Percentiles rank a stretch among this genome's conserved stretches.
Evolutionary conservation across 106 monocot genomes (phyloP).

Genomic region (Xerophyta viscosa): DNA sequence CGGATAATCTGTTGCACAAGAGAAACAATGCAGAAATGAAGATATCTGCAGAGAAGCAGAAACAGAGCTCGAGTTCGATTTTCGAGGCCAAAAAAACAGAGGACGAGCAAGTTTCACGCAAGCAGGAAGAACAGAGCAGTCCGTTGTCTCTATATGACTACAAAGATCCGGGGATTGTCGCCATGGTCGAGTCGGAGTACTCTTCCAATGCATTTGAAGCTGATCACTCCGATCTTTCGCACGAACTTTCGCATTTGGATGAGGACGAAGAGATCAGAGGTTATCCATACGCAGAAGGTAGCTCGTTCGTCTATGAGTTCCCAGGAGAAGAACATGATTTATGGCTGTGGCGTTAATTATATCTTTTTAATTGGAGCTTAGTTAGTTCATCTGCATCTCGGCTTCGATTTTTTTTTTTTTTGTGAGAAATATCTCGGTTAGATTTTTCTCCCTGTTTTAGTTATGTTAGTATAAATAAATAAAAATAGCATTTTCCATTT

Average conservation of each 20-base stretch:
- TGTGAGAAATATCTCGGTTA: no score
- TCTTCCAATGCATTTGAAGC: slow-evolving; percentile 1
- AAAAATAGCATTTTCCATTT: no score
- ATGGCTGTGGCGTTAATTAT: background rate
- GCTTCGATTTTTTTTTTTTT: no score
- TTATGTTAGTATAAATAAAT: no score
- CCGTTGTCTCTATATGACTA: background rate
- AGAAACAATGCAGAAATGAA: background rate
- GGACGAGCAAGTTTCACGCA: background rate
- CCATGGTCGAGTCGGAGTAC: background rate
- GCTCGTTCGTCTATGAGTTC: background rate
- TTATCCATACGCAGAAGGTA: background rate
- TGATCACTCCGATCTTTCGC: slow-evolving; percentile 1
- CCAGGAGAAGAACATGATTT: background rate
- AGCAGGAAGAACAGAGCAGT: background rate
- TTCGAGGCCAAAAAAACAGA: background rate
- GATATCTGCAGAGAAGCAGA: background rate
- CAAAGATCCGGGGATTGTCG: no score
- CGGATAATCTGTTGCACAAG: background rate
- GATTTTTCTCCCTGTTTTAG: no score
- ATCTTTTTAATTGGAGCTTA: no score
- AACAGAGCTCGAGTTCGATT: background rate
- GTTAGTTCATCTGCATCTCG: no score
- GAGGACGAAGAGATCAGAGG: background rate
- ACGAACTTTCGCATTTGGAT: background rate